These are phyloP conservation scores for Leucaena leucocephala DNA, from an alignment of 306 rosid genomes.

Conservation along the genomic window DNA sequence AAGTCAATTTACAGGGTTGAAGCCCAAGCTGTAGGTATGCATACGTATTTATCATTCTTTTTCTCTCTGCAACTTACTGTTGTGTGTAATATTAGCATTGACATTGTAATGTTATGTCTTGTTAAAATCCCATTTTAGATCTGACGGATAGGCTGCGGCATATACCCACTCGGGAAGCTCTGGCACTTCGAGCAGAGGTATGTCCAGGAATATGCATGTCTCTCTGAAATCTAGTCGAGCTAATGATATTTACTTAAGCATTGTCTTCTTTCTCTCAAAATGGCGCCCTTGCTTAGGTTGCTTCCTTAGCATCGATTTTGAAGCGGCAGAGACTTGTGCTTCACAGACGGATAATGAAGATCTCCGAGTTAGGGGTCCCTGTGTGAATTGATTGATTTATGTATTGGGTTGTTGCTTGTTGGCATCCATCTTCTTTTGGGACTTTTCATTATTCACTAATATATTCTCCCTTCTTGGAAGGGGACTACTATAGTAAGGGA, in stretches of 20 bases:
- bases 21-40: slow-evolving; percentile 66
- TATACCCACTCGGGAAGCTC: slow-evolving; percentile 71
- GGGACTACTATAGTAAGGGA: not conserved
- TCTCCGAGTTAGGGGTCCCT: slow-evolving; percentile 74
- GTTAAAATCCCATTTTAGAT: slow-evolving; percentile 48
- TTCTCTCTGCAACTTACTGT: not conserved
- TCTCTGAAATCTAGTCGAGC: slow-evolving; percentile 6
- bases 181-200: slow-evolving; percentile 89
- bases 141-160: slow-evolving; percentile 82
- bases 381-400: slow-evolving; percentile 43
- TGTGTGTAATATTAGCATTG: not conserved
- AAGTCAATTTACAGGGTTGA: slow-evolving; percentile 72
- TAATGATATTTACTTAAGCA: slow-evolving; percentile 11
- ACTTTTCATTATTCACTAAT: slow-evolving; percentile 20
- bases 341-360: slow-evolving; percentile 68
- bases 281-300: slow-evolving; percentile 54
- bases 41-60: not conserved
- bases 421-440: slow-evolving; percentile 22
- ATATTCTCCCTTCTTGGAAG: not conserved
- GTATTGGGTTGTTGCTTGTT: slow-evolving; percentile 26
- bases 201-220: slow-evolving; percentile 34
- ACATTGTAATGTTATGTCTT: slow-evolving; percentile 25
- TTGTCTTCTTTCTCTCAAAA: slow-evolving; percentile 30
- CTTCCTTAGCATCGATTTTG: slow-evolving; percentile 63
- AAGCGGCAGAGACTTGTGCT: slow-evolving; percentile 59